Conservation (phyloP, 805 yeast genomes). For the Candida vartiovaarae region DNA sequence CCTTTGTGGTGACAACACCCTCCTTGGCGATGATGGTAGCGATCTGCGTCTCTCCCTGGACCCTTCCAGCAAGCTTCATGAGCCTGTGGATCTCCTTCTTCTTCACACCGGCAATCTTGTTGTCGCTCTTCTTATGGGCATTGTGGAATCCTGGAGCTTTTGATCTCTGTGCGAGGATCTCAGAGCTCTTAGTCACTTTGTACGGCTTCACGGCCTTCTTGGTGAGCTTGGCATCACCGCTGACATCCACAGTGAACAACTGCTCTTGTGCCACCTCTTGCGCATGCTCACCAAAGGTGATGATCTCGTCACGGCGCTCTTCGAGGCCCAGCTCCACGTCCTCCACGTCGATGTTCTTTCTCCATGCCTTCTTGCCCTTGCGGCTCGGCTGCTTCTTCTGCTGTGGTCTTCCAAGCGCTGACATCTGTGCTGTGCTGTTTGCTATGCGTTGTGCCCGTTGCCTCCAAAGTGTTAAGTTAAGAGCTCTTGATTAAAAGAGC, state of each 20-base stretch:
- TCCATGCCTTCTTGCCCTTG: slow-evolving; percentile 90
- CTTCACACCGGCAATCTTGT: slow-evolving; percentile 44
- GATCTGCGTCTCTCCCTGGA: slow-evolving; percentile 44
- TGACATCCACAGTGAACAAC: slow-evolving; percentile 60
- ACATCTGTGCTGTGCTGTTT: neutral
- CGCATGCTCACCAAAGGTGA: slow-evolving; percentile 39
- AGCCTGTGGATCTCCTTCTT: slow-evolving; percentile 27
- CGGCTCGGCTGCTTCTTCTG: slow-evolving; percentile 69
- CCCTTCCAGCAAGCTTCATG: slow-evolving; percentile 72
- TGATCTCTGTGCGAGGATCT: slow-evolving; percentile 61
- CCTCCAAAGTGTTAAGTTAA: neutral
- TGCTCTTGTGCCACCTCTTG: slow-evolving; percentile 35
- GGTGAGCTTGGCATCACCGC: slow-evolving; percentile 42
- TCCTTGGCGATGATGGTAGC: slow-evolving; percentile 53
- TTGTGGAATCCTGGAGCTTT: slow-evolving; percentile 61
- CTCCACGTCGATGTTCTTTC: slow-evolving; percentile 82
- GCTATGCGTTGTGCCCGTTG: neutral
- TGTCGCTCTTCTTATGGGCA: slow-evolving; percentile 31
- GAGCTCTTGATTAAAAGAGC: too few species aligned
- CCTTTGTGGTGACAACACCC: slow-evolving; percentile 48
- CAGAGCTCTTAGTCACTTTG: slow-evolving; percentile 32
- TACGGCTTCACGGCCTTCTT: slow-evolving; percentile 28
- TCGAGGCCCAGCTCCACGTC: slow-evolving; percentile 72
- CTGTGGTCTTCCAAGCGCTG: slow-evolving; percentile 40
- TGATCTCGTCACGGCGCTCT: slow-evolving; percentile 55